Conservation (phyloP, 140 eudicot species). For the Anethum foeniculum region DNA sequence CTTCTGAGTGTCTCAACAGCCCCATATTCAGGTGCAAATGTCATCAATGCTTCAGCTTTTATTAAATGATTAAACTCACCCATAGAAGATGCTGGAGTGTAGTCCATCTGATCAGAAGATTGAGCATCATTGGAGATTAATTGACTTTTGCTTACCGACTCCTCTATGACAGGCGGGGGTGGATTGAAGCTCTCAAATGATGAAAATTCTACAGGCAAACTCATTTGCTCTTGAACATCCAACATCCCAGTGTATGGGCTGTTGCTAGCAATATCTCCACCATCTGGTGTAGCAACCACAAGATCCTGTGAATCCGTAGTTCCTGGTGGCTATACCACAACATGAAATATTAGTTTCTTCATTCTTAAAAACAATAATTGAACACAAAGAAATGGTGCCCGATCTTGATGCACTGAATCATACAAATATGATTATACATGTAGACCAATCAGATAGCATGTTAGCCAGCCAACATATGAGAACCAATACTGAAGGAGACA, state of each 20-base stretch:
- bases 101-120: constrained; percentile 51
- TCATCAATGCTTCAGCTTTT: constrained; percentile 87
- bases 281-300: constrained; percentile 58
- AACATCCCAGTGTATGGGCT: constrained; percentile 69
- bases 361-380: background rate
- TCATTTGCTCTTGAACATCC: constrained; percentile 81
- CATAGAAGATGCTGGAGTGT: constrained; percentile 37
- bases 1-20: constrained; percentile 65
- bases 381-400: background rate
- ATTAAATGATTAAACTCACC: constrained; percentile 65
- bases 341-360: constrained; percentile 19
- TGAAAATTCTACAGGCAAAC: constrained; percentile 59
- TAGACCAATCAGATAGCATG: background rate
- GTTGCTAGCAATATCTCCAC: constrained; percentile 75
- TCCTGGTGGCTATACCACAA: constrained; percentile 87
- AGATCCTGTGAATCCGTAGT: constrained; percentile 76
- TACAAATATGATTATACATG: background rate
- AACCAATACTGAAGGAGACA: background rate
- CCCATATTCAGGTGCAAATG: constrained; percentile 95
- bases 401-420: background rate
- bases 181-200: constrained; percentile 73
- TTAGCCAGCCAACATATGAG: background rate
- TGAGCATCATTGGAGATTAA: constrained; percentile 38
- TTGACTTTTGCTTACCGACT: constrained; percentile 52
- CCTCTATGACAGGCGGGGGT: constrained; percentile 54